Evolutionary conservation across 2,329 filamentous ascomycete species (phyloP).

Genomic region (Fusarium duplospermum): DNA sequence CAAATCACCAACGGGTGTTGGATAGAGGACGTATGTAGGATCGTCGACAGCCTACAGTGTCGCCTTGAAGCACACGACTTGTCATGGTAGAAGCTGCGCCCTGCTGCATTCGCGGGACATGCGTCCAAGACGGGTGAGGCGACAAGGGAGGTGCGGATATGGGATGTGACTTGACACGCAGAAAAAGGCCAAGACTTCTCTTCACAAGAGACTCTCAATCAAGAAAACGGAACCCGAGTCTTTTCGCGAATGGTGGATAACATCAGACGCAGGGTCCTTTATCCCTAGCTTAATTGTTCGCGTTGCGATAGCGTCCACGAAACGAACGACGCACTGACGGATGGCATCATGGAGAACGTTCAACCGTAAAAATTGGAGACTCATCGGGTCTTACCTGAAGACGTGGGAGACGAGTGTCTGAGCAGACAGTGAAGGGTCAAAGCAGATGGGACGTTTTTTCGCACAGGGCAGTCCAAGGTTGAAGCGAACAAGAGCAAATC

Average conservation of each 20-base stretch:
- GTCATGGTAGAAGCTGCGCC: not conserved
- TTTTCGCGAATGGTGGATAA: not conserved
- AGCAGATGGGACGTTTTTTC: not conserved
- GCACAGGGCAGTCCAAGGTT: not conserved
- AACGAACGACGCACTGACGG: not conserved
- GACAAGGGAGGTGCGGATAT: constrained; percentile 2
- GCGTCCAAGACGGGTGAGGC: not conserved
- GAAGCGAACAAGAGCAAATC: not conserved
- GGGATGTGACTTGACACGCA: not conserved
- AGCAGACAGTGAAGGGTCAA: not conserved
- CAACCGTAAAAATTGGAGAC: constrained; percentile 2
- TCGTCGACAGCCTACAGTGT: not conserved
- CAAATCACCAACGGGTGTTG: not conserved
- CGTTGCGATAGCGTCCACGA: not conserved
- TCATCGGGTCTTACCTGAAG: not conserved
- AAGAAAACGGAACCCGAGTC: not conserved
- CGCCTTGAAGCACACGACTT: constrained; percentile 7
- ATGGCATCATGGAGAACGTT: not conserved
- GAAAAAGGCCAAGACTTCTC: not conserved
- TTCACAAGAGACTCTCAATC: not conserved
- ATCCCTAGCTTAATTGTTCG: not conserved
- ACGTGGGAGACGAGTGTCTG: not conserved
- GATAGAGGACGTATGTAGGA: not conserved
- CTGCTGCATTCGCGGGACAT: not conserved
- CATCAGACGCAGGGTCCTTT: not conserved